phyloP scores from a whole-genome alignment of 2,329 filamentous ascomycete species.

The Botrytis tulipae region DNA sequence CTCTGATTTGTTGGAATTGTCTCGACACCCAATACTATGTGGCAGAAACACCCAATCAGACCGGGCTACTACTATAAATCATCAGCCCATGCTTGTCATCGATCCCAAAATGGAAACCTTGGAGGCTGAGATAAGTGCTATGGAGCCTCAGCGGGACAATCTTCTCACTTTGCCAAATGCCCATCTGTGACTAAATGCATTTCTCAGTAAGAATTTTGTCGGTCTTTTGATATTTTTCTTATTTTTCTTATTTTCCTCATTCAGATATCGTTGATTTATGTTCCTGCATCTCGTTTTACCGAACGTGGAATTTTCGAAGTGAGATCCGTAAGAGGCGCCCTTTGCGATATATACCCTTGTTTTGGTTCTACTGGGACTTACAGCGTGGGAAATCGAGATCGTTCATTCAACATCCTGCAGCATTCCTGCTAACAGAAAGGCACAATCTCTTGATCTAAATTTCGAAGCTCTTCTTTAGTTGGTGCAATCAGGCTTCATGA shows the following conservation, averaged over 20 bases:
- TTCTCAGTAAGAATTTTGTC: constrained; percentile 11
- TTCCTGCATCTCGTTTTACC: background rate
- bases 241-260: background rate
- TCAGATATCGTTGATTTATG: background rate
- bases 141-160: constrained; percentile 12
- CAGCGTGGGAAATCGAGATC: background rate
- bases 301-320: background rate
- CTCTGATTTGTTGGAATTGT: constrained; percentile 7
- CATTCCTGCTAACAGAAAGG: background rate
- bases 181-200: constrained; percentile 18
- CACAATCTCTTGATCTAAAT: background rate
- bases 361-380: background rate
- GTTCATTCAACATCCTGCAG: background rate
- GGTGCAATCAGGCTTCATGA: background rate
- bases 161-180: background rate
- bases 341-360: constrained; percentile 2
- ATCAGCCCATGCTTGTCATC: background rate
- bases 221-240: background rate
- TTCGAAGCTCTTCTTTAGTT: background rate
- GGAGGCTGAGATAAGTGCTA: constrained; percentile 23
- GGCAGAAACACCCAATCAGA: constrained; percentile 6
- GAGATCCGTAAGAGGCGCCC: background rate
- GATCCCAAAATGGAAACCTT: constrained; percentile 20
- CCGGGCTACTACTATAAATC: background rate
- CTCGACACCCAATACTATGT: background rate